These are phyloP conservation scores for Albatrellus ellisii DNA, from an alignment of 768 basidiomycete genomes.

Conservation along the genomic window DNA sequence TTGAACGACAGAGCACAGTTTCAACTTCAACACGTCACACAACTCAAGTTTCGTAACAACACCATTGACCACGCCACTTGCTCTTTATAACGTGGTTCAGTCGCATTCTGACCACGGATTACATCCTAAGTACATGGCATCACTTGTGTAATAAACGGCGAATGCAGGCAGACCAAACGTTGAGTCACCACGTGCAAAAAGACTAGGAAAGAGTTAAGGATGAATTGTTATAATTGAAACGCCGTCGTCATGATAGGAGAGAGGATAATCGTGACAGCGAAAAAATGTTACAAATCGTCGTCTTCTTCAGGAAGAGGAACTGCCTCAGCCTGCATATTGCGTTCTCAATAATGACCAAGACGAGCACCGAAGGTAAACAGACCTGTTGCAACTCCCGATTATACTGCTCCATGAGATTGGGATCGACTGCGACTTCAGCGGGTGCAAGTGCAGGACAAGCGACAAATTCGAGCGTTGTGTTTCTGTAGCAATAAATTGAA, in stretches of 20 bases:
- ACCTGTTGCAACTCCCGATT: constrained; percentile 62
- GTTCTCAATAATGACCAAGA: constrained; percentile 4
- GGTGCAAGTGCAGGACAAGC: constrained; percentile 93
- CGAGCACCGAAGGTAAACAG: constrained; percentile 10
- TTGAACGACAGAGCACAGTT: too few species aligned
- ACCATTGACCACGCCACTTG: too few species aligned
- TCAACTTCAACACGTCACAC: too few species aligned
- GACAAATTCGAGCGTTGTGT: constrained; percentile 83
- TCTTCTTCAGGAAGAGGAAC: constrained; percentile 98
- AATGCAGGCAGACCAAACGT: not conserved
- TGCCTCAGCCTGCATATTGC: constrained; percentile 53
- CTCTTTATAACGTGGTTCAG: too few species aligned
- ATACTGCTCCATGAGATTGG: constrained; percentile 66
- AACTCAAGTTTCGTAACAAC: too few species aligned
- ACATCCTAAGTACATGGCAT: too few species aligned
- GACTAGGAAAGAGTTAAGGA: not conserved
- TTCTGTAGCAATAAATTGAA: constrained; percentile 31
- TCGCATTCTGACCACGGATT: too few species aligned
- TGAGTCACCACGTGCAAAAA: not conserved
- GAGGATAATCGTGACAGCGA: not conserved
- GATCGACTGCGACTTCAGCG: constrained; percentile 82
- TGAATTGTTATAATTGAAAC: not conserved
- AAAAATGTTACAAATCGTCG: constrained; percentile 51
- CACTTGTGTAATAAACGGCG: not conserved
- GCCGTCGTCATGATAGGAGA: not conserved